A percentile compares a stretch with the other conserved stretches of the same genome.
These are phyloP conservation scores for Dendrocalamus latiflorus DNA, from an alignment of 202 grass and related monocot genomes.

Conservation along the genomic window DNA sequence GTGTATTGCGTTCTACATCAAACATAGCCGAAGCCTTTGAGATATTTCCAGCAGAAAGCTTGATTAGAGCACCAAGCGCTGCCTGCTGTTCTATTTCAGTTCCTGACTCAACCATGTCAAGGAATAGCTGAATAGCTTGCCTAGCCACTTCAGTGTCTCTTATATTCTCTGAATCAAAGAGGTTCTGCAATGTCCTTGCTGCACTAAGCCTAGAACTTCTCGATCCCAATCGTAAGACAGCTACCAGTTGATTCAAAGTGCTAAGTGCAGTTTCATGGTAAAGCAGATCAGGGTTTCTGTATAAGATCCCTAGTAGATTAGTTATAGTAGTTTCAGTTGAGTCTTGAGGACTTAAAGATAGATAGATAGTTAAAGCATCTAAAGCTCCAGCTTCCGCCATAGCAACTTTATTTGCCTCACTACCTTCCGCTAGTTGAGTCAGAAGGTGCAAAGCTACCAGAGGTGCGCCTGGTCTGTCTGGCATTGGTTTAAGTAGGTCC, in stretches of 20 bases:
- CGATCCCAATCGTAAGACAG: constrained; percentile 81
- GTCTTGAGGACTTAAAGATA: constrained; percentile 95
- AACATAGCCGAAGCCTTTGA: constrained; percentile 76
- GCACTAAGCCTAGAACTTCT: constrained; percentile 91
- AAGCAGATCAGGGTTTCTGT: constrained; percentile 77
- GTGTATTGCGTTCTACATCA: constrained; percentile 71
- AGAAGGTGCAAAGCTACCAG: too few relatives aligned
- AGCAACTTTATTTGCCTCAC: too few relatives aligned
- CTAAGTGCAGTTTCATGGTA: constrained; percentile 79
- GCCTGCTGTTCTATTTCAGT: constrained; percentile 92
- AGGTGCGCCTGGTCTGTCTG: too few relatives aligned
- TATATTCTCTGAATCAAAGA: constrained; percentile 91
- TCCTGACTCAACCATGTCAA: constrained; percentile 93
- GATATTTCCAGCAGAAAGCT: constrained; percentile 66
- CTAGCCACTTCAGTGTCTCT: too few relatives aligned
- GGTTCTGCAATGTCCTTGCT: constrained; percentile 73
- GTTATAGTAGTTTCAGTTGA: constrained; percentile 86
- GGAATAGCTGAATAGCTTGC: constrained; percentile 86
- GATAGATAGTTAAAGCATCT: constrained; percentile 86
- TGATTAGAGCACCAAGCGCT: constrained; percentile 74
- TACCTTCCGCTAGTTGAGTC: too few relatives aligned
- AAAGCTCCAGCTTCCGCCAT: too few relatives aligned
- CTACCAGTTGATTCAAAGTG: constrained; percentile 89
- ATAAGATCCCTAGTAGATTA: constrained; percentile 75
- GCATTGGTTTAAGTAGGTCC: too few relatives aligned